A percentile compares a stretch with the other conserved stretches of the same genome.
Evolutionary conservation across 148 eudicot genomes (phyloP).

Genomic region (Diospyros lotus): DNA sequence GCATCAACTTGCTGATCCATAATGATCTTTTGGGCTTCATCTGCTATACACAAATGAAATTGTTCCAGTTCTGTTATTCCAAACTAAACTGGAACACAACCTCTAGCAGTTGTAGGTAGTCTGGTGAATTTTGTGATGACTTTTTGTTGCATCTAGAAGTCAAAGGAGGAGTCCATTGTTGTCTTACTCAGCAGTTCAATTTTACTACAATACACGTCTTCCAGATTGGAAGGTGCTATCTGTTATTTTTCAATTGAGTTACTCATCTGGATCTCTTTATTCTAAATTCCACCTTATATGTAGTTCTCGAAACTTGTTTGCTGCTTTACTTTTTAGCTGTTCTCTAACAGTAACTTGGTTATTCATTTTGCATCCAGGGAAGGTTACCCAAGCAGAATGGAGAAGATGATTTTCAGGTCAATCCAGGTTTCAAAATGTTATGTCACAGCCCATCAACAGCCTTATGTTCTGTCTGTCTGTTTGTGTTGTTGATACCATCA

Average conservation of each 20-base stretch:
- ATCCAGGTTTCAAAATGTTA: not conserved
- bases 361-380: constrained; percentile 28
- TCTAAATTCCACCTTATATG: not conserved
- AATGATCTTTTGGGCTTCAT: not conserved
- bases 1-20: not conserved
- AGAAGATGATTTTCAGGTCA: constrained; percentile 29
- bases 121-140: not conserved
- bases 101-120: not conserved
- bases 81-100: not conserved
- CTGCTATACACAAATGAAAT: not conserved
- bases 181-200: not conserved
- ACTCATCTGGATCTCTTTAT: too few species aligned
- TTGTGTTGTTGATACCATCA: not conserved
- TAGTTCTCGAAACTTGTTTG: not conserved
- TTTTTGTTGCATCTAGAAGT: not conserved
- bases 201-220: not conserved
- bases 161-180: not conserved
- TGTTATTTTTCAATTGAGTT: too few species aligned
- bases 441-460: not conserved
- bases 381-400: constrained; percentile 38
- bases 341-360: not conserved
- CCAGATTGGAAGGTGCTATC: not conserved
- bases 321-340: not conserved
- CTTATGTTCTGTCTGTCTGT: not conserved
- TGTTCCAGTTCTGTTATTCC: not conserved